Percentiles rank a stretch among this genome's conserved stretches.
phyloP scores from a whole-genome alignment of 768 basidiomycete genomes.

The Amanita fuliginea region DNA sequence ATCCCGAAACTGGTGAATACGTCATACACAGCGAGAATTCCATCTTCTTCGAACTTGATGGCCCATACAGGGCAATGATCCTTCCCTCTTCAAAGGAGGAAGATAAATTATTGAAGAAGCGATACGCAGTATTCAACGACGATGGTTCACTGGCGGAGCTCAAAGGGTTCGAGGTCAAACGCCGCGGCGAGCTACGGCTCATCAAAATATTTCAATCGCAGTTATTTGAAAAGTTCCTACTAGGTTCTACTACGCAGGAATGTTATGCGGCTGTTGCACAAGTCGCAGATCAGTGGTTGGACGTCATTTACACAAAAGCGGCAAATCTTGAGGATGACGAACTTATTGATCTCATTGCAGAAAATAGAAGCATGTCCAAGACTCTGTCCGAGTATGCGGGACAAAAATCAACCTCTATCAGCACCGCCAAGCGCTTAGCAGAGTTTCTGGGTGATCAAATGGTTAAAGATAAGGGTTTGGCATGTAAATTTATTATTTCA shows the following conservation, averaged over 20 bases:
- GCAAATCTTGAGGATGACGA: constrained; percentile 85
- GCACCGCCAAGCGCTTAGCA: constrained; percentile 87
- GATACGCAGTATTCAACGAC: constrained; percentile 98
- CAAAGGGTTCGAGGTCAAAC: constrained; percentile 98
- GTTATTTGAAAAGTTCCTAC: constrained; percentile 94
- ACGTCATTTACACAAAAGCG: constrained; percentile 83
- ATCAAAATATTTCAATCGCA: constrained; percentile 99
- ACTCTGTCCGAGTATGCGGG: constrained; percentile 92
- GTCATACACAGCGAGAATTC: constrained; percentile 89
- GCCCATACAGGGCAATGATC: constrained; percentile 98
- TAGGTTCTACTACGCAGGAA: constrained; percentile 87
- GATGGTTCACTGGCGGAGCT: constrained; percentile 96
- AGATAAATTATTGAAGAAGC: constrained; percentile 96
- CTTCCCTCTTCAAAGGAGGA: constrained; percentile 98
- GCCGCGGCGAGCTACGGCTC: constrained; percentile 92
- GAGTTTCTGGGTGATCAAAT: constrained; percentile 97
- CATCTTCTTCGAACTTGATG: constrained; percentile 98
- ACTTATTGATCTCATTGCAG: constrained; percentile 94
- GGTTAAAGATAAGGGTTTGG: constrained; percentile 99
- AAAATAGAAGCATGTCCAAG: constrained; percentile 96
- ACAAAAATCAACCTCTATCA: constrained; percentile 98
- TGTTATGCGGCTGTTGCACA: constrained; percentile 92
- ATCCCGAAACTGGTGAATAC: constrained; percentile 79
- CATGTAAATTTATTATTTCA: constrained; percentile 98
- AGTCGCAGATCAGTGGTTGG: constrained; percentile 95